Conservation (phyloP, 306 rosid genomes). For the Castanopsis chinensis region DNA sequence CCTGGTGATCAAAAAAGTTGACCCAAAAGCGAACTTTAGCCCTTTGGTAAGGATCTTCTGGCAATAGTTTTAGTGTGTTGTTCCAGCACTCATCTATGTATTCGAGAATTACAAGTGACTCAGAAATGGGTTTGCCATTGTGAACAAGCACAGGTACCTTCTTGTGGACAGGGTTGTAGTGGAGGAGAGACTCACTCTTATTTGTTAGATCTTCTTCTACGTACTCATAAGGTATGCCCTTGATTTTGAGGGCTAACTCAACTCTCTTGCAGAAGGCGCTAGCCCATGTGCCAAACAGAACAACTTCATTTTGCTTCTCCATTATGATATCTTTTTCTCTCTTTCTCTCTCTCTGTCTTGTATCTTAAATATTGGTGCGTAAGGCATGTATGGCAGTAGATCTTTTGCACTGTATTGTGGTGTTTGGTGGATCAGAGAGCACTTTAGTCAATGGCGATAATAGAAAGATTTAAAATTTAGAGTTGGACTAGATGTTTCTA, state of each 20-base stretch:
- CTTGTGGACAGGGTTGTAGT: constrained; percentile 35
- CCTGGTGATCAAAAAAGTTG: constrained; percentile 26
- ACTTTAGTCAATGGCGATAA: not conserved
- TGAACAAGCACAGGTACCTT: constrained; percentile 43
- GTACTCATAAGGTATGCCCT: constrained; percentile 40
- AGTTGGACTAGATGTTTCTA: too few species aligned
- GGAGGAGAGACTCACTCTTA: constrained; percentile 39
- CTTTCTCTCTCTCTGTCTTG: not conserved
- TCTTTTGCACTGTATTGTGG: not conserved
- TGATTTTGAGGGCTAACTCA: constrained; percentile 38
- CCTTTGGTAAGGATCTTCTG: constrained; percentile 33
- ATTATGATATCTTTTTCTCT: constrained; percentile 17
- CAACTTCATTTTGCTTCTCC: constrained; percentile 28
- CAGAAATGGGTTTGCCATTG: constrained; percentile 30
- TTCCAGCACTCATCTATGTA: constrained; percentile 44
- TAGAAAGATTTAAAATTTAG: not conserved
- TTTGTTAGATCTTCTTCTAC: constrained; percentile 36
- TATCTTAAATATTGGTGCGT: not conserved
- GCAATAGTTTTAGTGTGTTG: constrained; percentile 31
- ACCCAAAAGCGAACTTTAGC: constrained; percentile 46
- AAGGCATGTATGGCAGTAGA: not conserved
- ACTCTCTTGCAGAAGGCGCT: constrained; percentile 26
- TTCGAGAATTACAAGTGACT: constrained; percentile 41
- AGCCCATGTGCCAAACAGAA: constrained; percentile 31
- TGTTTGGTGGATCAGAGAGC: not conserved